Base-by-base conservation (phyloP, 495 filamentous ascomycete genomes). In the Tuber umbilicatum region DNA sequence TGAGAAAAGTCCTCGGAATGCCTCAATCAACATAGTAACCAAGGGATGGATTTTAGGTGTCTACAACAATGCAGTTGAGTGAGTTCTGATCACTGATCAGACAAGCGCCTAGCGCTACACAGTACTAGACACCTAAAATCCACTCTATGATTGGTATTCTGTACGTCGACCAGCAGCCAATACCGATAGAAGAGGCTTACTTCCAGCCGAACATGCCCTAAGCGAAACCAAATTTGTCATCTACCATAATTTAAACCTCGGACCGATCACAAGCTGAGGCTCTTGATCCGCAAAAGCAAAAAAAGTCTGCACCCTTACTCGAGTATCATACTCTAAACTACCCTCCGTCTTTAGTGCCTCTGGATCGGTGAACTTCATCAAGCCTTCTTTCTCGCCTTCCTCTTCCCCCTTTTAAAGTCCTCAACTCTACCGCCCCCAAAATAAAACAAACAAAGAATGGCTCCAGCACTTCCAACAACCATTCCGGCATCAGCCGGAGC, bases 391-490 rank as follows among this genome's bases (percentile, higher is more conserved):
- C 68, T 37, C 9, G 35, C 27, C n/a, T 40, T 31, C 14, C 39
- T 27, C 69, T 31, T 40, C 14, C 64, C 21, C 40, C n/a, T 55
- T 41, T 47, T 45, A 41, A 73, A 73, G 47, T n/a, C 27, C 64
- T 43, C 68, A 39, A 19, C 27, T 68, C 40, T 31, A 14, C 42
- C n/a, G 23, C 12, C 37, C 14, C 39, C 23, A 23, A 73, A 70
- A 70, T 7, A 40, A 39, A 39, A 39, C 2, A 39, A 39, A 21
- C 19, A 27, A 41, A 70, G 17, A 69, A 79, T 79, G 77, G 72
- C 77, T 37, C 77, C 75, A n/a, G 75, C 77, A 75, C 77, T 79
- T 70, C 72, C 72, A 4, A 70, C 76, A n/a, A 64, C 77, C 35
- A 69, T 72, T 21, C 42, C 77, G 70, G 43, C 75, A 41, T 45